These are phyloP conservation scores for Aplosporella prunicola DNA, from an alignment of 2,329 filamentous ascomycete genomes.

Conservation along the genomic window DNA sequence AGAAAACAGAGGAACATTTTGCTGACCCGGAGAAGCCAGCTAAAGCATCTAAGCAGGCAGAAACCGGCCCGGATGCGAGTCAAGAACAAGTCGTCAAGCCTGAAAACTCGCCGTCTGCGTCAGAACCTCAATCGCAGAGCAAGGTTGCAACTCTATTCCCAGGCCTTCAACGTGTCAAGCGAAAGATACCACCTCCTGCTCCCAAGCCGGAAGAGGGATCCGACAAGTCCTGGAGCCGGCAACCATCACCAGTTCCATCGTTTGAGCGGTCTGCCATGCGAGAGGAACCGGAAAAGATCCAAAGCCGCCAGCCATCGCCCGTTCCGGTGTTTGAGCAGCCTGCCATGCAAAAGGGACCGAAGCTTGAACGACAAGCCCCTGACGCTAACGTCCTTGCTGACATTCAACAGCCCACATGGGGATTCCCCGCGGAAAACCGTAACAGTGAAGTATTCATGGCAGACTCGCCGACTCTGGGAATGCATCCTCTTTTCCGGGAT, in stretches of 20 bases:
- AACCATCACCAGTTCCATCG: no score
- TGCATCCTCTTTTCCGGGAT: constrained; percentile 19
- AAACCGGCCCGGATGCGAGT: background rate
- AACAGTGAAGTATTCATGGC: constrained; percentile 37
- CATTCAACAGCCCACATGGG: constrained; percentile 27
- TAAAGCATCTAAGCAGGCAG: background rate
- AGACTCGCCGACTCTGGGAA: constrained; percentile 33
- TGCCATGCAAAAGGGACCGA: background rate
- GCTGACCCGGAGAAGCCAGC: background rate
- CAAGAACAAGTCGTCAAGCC: background rate
- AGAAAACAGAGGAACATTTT: no score
- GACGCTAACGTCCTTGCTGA: no score
- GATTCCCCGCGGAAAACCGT: constrained; percentile 30
- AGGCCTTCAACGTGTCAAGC: constrained; percentile 20
- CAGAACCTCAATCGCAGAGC: constrained; percentile 4
- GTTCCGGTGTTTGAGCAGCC: background rate
- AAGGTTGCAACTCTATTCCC: constrained; percentile 12
- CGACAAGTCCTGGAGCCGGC: no score
- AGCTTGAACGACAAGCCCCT: background rate
- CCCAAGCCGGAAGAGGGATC: constrained; percentile 22
- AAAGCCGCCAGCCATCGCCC: no score
- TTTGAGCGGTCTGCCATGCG: no score
- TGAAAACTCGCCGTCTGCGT: background rate
- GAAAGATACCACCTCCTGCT: constrained; percentile 26
- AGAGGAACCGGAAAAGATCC: no score